Base-by-base conservation (phyloP, 2,329 filamentous ascomycete genomes). In the Colletotrichum cuscutae region DNA sequence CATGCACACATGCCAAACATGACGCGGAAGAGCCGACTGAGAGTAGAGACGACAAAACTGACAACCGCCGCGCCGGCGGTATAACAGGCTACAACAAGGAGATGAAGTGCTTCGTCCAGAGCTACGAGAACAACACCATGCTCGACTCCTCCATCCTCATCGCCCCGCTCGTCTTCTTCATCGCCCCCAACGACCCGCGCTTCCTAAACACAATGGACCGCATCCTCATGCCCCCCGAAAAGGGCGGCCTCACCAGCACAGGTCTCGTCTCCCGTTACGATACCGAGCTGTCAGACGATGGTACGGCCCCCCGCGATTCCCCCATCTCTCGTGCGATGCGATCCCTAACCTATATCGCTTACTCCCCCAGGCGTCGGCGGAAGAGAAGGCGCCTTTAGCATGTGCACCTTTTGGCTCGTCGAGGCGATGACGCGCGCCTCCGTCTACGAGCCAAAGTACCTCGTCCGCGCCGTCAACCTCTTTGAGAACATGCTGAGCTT, bases 361-460 rank as follows among this genome's bases (percentile, higher is more conserved):
- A 1, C 3, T 5, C 5, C 74, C 74, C 68, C 75, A 93, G 92
- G 92, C 35, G 92, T 95, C 9, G 92, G 92, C 49, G 93, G 93
- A 22, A 86, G 88, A 64, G 93, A 95, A 81, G 93, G 93, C 26
- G 92, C 93, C 24, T 95, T 95, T 79, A 91, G 89, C 78, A 95
- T 95, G 92, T 94, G 93, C 78, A 95, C 93, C 0, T 95, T 95
- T 80, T 95, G 93, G 93, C 89, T 95, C 0, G 92, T 95, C 13
- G 93, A 95, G 81, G 92, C 93, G 28, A 87, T 95, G 82, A 94
- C 92, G 35, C 87, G 93, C 37, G 92, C 92, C 75, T 84, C 88
- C 76, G 83, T 86, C 60, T 92, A 93, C 79, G 90, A 93, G 75
- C 84, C 85, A n/a, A 91, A 89, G 75, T 93, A 93, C 76, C 83